Conservation (phyloP, 305 asterid species). For the Stenogyne calaminthoides region DNA sequence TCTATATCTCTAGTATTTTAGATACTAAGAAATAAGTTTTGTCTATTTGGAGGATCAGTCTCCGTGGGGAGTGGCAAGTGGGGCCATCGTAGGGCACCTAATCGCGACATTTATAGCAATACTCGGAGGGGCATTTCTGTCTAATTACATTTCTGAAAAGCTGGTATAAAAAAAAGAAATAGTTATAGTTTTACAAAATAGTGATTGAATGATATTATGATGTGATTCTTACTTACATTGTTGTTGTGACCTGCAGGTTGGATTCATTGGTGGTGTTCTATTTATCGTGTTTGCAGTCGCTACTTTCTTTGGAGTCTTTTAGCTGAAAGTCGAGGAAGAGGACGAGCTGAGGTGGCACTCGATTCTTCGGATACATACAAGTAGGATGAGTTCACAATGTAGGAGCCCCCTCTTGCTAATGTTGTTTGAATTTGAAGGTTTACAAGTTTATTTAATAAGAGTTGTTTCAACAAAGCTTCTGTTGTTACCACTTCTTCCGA, state of each 20-base stretch:
- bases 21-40: not conserved
- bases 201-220: not conserved
- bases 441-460: not conserved
- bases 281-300: slow-evolving; percentile 63
- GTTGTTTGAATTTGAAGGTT: not conserved
- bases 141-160: slow-evolving; percentile 89
- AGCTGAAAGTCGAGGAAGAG: not conserved
- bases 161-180: slow-evolving; percentile 49
- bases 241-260: slow-evolving; percentile 46
- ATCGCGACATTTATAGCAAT: slow-evolving; percentile 82
- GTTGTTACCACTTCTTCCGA: too few species aligned
- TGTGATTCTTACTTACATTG: slow-evolving; percentile 14
- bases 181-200: not conserved
- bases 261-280: slow-evolving; percentile 63
- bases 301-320: slow-evolving; percentile 68
- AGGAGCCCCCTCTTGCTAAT: not conserved
- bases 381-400: slow-evolving; percentile 25
- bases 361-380: not conserved
- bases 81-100: slow-evolving; percentile 87
- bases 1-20: not conserved
- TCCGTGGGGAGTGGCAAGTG: slow-evolving; percentile 97
- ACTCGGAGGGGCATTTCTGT: slow-evolving; percentile 89
- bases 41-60: slow-evolving; percentile 46
- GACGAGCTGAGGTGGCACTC: not conserved
- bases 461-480: not conserved